These are phyloP conservation scores for Neurospora crassa DNA, from an alignment of 2,329 filamentous ascomycete species.

Conservation along the genomic window DNA sequence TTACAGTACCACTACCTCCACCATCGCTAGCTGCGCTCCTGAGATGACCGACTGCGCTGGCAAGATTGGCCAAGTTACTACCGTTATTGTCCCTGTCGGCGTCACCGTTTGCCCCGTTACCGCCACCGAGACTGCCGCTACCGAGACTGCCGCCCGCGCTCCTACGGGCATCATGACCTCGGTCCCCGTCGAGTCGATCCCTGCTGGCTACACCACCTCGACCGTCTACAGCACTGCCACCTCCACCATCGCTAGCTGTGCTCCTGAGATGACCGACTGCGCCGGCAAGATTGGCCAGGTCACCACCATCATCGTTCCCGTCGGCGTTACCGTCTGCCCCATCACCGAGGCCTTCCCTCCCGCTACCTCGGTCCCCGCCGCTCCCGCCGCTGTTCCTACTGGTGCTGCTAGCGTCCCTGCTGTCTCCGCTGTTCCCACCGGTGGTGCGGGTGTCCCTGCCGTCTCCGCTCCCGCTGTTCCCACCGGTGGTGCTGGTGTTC, in stretches of 20 bases:
- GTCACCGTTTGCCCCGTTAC: constrained; percentile 25
- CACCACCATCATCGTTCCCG: constrained; percentile 23
- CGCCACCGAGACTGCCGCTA: not conserved
- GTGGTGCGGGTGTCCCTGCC: not conserved
- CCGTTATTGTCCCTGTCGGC: constrained; percentile 20
- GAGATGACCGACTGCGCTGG: constrained; percentile 21
- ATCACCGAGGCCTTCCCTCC: constrained; percentile 8
- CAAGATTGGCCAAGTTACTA: constrained; percentile 18
- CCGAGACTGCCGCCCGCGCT: constrained; percentile 6
- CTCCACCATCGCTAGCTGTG: constrained; percentile 25
- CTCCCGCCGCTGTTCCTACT: not conserved
- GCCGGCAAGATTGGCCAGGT: constrained; percentile 27
- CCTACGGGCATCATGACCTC: constrained; percentile 3
- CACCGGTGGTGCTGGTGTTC: not conserved
- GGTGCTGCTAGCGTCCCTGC: not conserved
- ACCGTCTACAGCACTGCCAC: constrained; percentile 25
- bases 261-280: constrained; percentile 27
- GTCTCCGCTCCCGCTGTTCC: too few relatives aligned
- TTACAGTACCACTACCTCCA: constrained; percentile 22
- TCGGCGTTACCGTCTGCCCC: constrained; percentile 28
- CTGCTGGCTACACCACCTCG: constrained; percentile 15
- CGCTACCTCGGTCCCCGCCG: not conserved
- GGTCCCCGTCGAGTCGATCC: constrained; percentile 2
- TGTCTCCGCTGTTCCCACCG: not conserved
- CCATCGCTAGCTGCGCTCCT: constrained; percentile 24